Evolutionary conservation across 208 protist genomes (phyloP).

Genomic region (Naegleria gruberi): DNA sequence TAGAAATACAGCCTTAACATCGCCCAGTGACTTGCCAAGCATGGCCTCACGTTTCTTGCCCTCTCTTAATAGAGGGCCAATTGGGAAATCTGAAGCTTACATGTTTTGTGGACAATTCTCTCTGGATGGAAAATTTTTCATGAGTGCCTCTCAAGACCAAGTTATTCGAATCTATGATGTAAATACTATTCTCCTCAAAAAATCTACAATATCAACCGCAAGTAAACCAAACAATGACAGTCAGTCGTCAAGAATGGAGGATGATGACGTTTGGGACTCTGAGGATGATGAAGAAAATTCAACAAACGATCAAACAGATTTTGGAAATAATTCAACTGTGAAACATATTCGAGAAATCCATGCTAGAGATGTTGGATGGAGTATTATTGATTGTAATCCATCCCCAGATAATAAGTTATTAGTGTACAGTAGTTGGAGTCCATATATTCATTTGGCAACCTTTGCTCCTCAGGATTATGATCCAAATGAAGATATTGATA

Average conservation of each 20-base stretch:
- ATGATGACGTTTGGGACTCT: not conserved
- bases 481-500: not conserved
- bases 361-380: conserved; percentile 34
- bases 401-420: conserved; percentile 25
- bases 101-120: conserved; percentile 34
- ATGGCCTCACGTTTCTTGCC: not conserved
- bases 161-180: not conserved
- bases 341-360: conserved; percentile 17
- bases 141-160: conserved; percentile 31
- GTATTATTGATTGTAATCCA: conserved; percentile 27
- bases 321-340: not conserved
- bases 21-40: not conserved
- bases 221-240: not conserved
- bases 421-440: conserved; percentile 29
- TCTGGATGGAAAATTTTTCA: conserved; percentile 26
- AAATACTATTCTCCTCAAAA: not conserved
- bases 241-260: not conserved
- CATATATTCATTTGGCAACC: conserved; percentile 4
- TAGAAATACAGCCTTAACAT: not conserved
- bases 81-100: not conserved
- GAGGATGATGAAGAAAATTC: not conserved
- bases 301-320: not conserved
- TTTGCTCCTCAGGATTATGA: not conserved
- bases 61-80: not conserved
- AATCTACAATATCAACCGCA: not conserved